These are phyloP conservation scores for Ascochyta clinopodiicola DNA, from an alignment of 2,329 filamentous ascomycete genomes.

Conservation along the genomic window DNA sequence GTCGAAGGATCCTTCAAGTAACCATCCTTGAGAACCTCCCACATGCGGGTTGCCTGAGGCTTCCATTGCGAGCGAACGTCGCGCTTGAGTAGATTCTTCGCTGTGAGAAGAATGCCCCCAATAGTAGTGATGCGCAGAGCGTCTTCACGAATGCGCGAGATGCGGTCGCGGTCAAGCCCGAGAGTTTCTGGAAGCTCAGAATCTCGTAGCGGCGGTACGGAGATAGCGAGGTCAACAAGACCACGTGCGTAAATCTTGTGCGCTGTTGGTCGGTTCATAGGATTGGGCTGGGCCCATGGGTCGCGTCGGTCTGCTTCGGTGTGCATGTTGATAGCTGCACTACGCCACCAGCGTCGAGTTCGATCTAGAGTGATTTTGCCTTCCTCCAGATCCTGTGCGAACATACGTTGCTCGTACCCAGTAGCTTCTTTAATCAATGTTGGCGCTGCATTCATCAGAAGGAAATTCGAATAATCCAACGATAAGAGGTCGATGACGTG, in stretches of 20 bases:
- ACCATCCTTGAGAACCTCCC: conserved; percentile 69
- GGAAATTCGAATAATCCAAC: conserved; percentile 82
- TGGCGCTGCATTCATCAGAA: conserved; percentile 74
- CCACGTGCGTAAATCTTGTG: conserved; percentile 78
- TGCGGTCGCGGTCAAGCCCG: conserved; percentile 69
- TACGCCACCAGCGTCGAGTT: conserved; percentile 71
- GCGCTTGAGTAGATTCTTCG: conserved; percentile 82
- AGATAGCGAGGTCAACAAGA: conserved; percentile 76
- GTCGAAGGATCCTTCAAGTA: conserved; percentile 61
- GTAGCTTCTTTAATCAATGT: conserved; percentile 73
- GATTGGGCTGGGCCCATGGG: conserved; percentile 65
- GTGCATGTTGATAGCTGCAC: conserved; percentile 68
- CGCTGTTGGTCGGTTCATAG: conserved; percentile 66
- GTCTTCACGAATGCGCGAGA: conserved; percentile 63
- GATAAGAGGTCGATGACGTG: conserved; percentile 79
- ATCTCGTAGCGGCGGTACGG: conserved; percentile 62
- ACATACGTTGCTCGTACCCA: conserved; percentile 76
- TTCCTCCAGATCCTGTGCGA: conserved; percentile 68
- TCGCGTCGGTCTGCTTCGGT: conserved; percentile 72
- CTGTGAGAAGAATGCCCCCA: conserved; percentile 76
- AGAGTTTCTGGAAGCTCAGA: conserved; percentile 75
- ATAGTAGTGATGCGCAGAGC: conserved; percentile 73
- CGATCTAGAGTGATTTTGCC: conserved; percentile 62
- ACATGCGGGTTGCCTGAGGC: conserved; percentile 73
- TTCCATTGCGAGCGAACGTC: conserved; percentile 82